Evolutionary conservation across 176 grass and related monocot species (phyloP).

Genomic region (Carex pumila): DNA sequence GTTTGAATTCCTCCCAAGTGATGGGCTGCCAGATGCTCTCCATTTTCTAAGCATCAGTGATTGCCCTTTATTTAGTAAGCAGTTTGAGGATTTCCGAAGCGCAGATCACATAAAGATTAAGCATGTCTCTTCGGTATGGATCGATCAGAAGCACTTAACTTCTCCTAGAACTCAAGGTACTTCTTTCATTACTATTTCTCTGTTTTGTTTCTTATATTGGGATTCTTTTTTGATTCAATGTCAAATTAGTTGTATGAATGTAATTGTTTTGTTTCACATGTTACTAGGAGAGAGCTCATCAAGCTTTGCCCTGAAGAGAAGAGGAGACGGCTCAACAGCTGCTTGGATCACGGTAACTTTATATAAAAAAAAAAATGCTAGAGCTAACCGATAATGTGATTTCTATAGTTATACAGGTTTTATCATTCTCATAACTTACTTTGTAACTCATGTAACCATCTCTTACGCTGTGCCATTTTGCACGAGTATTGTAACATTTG

Average conservation of each 20-base stretch:
- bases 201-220: background rate
- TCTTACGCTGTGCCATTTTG: too few species aligned
- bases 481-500: too few species aligned
- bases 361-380: too few species aligned
- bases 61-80: slow-evolving; percentile 8
- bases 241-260: background rate
- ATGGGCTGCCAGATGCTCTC: slow-evolving; percentile 10
- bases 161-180: background rate
- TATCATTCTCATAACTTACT: background rate
- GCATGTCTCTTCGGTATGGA: slow-evolving; percentile 27
- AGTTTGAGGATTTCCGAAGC: slow-evolving; percentile 2
- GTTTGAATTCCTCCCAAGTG: background rate
- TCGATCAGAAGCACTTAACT: background rate
- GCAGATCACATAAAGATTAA: background rate
- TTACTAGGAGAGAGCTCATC: background rate
- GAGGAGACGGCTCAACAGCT: background rate
- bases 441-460: background rate
- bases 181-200: background rate
- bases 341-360: too few species aligned
- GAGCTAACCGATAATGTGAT: too few species aligned
- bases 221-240: background rate
- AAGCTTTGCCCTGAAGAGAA: background rate
- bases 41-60: slow-evolving; percentile 30
- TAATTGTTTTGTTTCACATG: background rate
- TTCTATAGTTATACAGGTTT: background rate